Evolutionary conservation across 306 rosid species (phyloP), one percentile per base, ranked within the genome.

Genomic region (Fragaria ananassa): DNA sequence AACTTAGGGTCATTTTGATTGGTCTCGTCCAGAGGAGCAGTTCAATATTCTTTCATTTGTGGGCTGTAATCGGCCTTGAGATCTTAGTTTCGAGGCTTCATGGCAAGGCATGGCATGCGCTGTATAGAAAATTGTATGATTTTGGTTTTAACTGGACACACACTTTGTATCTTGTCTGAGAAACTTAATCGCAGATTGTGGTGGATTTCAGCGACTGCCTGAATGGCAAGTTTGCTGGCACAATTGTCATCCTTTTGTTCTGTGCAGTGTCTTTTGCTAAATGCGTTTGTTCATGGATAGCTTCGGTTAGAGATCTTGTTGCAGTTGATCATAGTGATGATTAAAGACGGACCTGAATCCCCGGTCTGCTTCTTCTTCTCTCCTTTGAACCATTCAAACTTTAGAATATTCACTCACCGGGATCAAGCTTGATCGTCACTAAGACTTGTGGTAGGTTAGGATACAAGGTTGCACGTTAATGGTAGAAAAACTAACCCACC

Each of bases 1-100:
- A 83, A 64, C 62, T 68, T 75, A 62, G 72, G 41, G 84, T 67
- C 75, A 67, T 85, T 76, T 62, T 77, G 75, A 85, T 84, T 77
- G 74, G 85, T 84, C 78, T 71, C 65, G 65, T 80, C 61, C 79
- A 49, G 82, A 83, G 84, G 81, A 80, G 79, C 60, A 84, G 84
- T 82, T 75, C 86, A 50, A 72, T 73, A 88, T 95, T 95, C 96
- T 89, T 92, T 89, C 81, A 90, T 88, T 89, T 84, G 85, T 88
- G 93, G 82, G 87, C 83, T 74, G 74, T 39, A 66, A 76, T 49
- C 49, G 58, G 80, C 76, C 78, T 58, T 57, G 57, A 67, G 70
- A 77, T 81, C 72, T 67, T 76, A 72, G 76, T 81, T 56, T 79
- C 81, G 9, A 46, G 83, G 86, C 67, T 81, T 71, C 14, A 34